Evolutionary conservation across 441 rosid genomes (phyloP), one percentile per base, ranked within the genome.

Genomic region (Flueggea neowawraea): DNA sequence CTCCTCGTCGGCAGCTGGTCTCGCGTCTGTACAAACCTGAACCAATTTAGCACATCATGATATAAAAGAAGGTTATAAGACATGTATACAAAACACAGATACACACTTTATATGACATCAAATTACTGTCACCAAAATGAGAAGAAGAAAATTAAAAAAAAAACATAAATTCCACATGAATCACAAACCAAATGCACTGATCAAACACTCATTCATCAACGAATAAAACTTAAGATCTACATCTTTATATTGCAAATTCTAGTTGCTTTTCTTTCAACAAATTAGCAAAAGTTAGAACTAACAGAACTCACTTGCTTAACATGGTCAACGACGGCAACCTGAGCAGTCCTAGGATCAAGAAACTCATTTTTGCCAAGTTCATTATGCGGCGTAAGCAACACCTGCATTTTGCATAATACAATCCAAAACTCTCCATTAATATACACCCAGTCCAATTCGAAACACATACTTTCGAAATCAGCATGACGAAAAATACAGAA

Each of bases 1-100:
- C 59, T 89, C 99, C 71, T 94, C 97, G 62, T 94, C 97, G 58
- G 76, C 72, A 17, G 97, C 97, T 67, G 94, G 97, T 65, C 99
- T 87, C 62, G 78, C 92, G 65, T 80, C 90, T 81, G 88, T 84
- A 75, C 99, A 94, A 80, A 83, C 87, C 97, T 94, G 85, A 79
- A 78, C 69, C 76, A 73, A 85, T 80, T 80, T 79, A 82, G 84
- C 80, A 77, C 65, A 72, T 65, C 68, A 74, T 39, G 57, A 78
- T 70, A 73, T 52, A 67, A 76, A 62, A 64, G 67, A 64, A 16
- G 55, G 47, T 47, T 11, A 47, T 47, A 12, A 47, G 14, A 47
- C n/a, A 47, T 9, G n/a, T 47, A 47, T 5, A 8, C 41, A 47
- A 47, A 47, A 47, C n/a, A 47, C 50, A 47, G 8, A 43, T 43